A percentile compares a stretch with the other conserved stretches of the same genome.
Conservation (phyloP, 805 yeast species). For the Saccharomyces kudriavzevii region DNA sequence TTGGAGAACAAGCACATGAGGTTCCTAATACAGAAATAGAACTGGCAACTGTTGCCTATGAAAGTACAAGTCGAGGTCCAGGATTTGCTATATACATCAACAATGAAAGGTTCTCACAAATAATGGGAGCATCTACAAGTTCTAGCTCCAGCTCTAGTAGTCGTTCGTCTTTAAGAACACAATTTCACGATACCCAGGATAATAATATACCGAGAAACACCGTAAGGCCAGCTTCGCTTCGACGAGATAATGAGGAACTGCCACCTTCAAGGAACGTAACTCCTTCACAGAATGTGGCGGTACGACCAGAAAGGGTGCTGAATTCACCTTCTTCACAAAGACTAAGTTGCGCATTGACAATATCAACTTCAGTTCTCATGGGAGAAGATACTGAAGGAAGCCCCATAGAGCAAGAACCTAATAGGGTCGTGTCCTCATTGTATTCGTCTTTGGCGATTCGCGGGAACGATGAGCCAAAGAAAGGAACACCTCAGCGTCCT, state of each 20-base stretch:
- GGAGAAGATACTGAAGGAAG: not conserved
- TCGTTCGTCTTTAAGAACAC: not conserved
- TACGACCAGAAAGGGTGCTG: not conserved
- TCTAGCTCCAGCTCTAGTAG: not conserved
- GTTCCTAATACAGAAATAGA: not conserved
- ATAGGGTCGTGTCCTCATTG: not conserved
- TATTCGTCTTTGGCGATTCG: not conserved
- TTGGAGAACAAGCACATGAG: not conserved
- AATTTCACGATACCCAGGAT: not conserved
- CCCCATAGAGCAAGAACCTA: not conserved
- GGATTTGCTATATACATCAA: not conserved
- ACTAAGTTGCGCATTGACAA: not conserved
- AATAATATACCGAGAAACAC: not conserved
- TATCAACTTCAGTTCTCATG: not conserved
- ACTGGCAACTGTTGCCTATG: not conserved
- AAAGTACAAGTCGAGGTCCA: not conserved
- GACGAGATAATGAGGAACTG: not conserved
- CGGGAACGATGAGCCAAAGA: not conserved
- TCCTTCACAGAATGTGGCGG: not conserved
- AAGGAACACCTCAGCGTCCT: not conserved
- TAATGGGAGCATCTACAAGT: not conserved
- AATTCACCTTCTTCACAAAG: not conserved
- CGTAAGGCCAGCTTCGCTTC: not conserved
- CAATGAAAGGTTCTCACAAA: not conserved
- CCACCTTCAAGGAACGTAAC: not conserved